Evolutionary conservation across 2,329 filamentous ascomycete species (phyloP), one percentile per base, ranked within the genome.

Genomic region (Penicillium sp.): DNA sequence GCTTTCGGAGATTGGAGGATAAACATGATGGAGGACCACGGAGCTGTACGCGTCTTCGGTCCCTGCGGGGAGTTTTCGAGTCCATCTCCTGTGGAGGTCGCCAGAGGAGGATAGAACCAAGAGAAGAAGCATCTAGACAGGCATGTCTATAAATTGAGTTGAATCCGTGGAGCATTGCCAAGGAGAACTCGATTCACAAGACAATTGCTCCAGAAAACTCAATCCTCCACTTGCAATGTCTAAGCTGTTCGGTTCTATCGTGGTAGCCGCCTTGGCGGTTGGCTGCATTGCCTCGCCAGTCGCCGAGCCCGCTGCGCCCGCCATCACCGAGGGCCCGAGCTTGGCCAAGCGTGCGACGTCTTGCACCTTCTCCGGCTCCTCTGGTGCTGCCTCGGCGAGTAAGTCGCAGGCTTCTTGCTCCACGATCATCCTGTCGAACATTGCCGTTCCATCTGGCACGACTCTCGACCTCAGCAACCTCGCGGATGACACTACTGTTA

Each of bases 401-500:
- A 46, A 41, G 40, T 62, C 60, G 33, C 62, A 64, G 36, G 56
- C 58, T 40, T 62, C 62, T 18, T 64, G 62, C 54, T 64, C 62
- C 10, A 64, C 62, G 5, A 64, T 64, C 9, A 50, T 64, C 11
- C 56, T 64, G 14, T 64, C 62, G 5, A 46, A 39, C 36, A 50
- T 64, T 13, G 60, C 62, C 31, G 62, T 64, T 14, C 62, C 62
- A 3, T 64, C 62, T 7, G 62, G 62, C 18, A 63, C 60, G 6
- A 64, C 62, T n/a, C 54, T 64, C 18, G 62, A 64, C 31, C 56
- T 64, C n/a, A 64, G 58, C 46, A 46, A 61, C 9, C 54, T 64
- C 19, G 51, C 49, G 18, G 62, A 64, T 50, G 62, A 63, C n/a
- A 64, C 62, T 13, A 64, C 62, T 7, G 62, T 63, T 47, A 52